Percentiles rank a stretch among this genome's conserved stretches.
phyloP scores from a whole-genome alignment of 2,329 filamentous ascomycete genomes.

The Parastagonospora nodorum region DNA sequence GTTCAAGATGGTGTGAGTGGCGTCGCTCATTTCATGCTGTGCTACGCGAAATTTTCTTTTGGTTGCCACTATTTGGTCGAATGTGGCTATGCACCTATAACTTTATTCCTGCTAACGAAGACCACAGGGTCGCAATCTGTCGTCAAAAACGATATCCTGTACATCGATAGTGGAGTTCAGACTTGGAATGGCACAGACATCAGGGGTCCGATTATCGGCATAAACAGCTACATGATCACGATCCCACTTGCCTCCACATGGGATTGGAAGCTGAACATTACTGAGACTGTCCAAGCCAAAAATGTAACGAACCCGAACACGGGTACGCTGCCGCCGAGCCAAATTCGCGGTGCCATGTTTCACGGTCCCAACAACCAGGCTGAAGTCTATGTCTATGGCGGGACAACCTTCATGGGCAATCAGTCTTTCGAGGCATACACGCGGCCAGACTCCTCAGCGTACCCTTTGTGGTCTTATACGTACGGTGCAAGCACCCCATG shows the following conservation, averaged over 20 bases:
- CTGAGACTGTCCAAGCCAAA: constrained; percentile 15
- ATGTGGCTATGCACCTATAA: background rate
- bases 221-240: constrained; percentile 26
- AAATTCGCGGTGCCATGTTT: constrained; percentile 30
- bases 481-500: constrained; percentile 14
- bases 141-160: constrained; percentile 26
- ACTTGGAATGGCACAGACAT: constrained; percentile 20
- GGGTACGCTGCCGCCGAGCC: constrained; percentile 23
- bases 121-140: constrained; percentile 16
- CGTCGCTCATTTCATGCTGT: background rate
- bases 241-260: constrained; percentile 23
- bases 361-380: constrained; percentile 21
- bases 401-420: constrained; percentile 27
- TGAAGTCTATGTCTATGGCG: constrained; percentile 23
- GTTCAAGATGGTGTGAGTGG: constrained; percentile 27
- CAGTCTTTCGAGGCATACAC: constrained; percentile 17
- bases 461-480: constrained; percentile 27
- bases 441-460: constrained; percentile 16
- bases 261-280: constrained; percentile 29
- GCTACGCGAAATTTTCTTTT: no score
- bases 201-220: constrained; percentile 8
- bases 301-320: constrained; percentile 24
- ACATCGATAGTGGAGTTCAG: constrained; percentile 30
- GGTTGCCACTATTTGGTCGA: background rate
- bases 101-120: background rate